Base-by-base conservation (phyloP, 108 stramenopile genomes). In the Nitzschia sp. region DNA sequence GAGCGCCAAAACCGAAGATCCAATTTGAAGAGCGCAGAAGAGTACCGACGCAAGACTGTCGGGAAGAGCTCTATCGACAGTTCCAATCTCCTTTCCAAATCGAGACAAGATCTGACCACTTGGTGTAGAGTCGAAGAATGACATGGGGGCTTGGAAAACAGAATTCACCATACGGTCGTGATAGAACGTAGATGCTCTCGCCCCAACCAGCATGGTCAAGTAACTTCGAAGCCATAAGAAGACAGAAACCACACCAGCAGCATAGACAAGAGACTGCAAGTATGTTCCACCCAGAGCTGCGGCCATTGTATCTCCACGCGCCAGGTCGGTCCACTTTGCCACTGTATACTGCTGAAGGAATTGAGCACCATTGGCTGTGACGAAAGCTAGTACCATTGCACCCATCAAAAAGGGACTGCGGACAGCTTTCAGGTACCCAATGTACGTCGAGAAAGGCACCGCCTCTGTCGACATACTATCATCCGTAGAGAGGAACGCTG, bases 121-220 rank as follows among this genome's bases (percentile, higher is more conserved):
- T 25, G 96, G 97, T 11, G 96, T 97, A 13, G 90, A 58, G 56
- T 97, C 96, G 68, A 96, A 97, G 72, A 96, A 97, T 6, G 88
- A 71, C 71, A 96, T 78, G 2, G 97, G 96, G 2, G 98, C 98
- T 0, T 71, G 58, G 55, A 97, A 89, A 11, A 98, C 93, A 22
- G 88, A 91, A 44, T 53, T 53, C 4, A 85, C 63, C 92, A 94
- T 93, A 46, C 76, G 70, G 22, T 73, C 61, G 62, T 91, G 90
- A 23, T 89, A 69, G 32, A 78, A 76, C 29, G 77, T 75, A 0
- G 87, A 87, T 23, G 90, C 90, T 25, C 82, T 79, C 6, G 83
- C 60, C 25, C 90, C 90, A 54, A 88, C 77, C 36, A 58, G 70
- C 85, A 89, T 89, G 9, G 71, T 83, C 15, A 89, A 67, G 72